Conservation (phyloP, 345 rosid genomes). For the Hibiscus syriacus region DNA sequence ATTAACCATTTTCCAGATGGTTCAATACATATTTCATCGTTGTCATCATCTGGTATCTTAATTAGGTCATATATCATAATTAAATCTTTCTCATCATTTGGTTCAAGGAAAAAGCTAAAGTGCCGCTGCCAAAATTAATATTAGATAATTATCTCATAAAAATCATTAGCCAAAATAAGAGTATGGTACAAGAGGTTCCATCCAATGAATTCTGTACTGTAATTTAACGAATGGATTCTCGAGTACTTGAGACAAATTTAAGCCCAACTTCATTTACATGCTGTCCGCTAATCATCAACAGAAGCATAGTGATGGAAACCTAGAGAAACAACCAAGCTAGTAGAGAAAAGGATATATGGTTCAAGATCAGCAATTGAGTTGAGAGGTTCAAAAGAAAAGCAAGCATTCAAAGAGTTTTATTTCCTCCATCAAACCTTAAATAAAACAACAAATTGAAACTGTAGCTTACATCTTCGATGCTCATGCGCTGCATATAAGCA, state of each 20-base stretch:
- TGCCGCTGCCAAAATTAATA: background rate
- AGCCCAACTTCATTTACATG: background rate
- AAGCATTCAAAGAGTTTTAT: background rate
- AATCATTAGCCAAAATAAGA: background rate
- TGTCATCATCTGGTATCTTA: too few relatives aligned
- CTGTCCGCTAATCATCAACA: background rate
- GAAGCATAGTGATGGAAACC: too few relatives aligned
- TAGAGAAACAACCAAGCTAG: too few relatives aligned
- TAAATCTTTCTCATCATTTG: too few relatives aligned
- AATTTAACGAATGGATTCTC: too few relatives aligned
- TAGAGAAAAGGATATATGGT: too few relatives aligned
- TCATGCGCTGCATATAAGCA: background rate
- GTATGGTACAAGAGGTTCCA: too few relatives aligned
- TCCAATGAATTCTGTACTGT: background rate
- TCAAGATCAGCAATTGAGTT: background rate
- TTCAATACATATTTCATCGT: too few relatives aligned
- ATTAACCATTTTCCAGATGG: too few relatives aligned
- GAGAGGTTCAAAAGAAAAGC: conserved; percentile 1
- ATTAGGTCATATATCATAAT: too few relatives aligned
- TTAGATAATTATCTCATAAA: background rate
- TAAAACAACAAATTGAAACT: background rate
- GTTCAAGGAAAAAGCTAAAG: background rate
- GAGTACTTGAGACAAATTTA: background rate
- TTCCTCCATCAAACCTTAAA: background rate
- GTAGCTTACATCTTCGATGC: conserved; percentile 13